phyloP scores from a whole-genome alignment of 345 rosid genomes.

The Garcia nutans region DNA sequence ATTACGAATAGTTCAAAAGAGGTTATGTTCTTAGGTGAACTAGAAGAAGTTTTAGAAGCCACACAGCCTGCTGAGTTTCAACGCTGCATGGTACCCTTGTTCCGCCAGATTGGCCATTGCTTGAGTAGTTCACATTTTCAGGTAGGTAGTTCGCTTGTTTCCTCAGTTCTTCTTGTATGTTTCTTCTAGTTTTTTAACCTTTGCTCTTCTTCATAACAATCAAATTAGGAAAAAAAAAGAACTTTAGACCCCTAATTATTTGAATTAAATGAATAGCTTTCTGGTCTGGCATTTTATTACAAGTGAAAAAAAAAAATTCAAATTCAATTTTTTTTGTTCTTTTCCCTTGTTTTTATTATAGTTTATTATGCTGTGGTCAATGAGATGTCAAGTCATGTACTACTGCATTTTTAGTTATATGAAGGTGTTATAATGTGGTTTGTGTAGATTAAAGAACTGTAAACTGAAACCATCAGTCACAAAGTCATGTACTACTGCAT shows the following conservation, averaged over 20 bases:
- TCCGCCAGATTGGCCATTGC: slow-evolving; percentile 66
- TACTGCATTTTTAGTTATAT: not conserved
- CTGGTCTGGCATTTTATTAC: slow-evolving; percentile 5
- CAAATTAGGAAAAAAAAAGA: not conserved
- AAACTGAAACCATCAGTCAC: not conserved
- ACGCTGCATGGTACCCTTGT: slow-evolving; percentile 82
- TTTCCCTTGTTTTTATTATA: not conserved
- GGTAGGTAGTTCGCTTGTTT: slow-evolving; percentile 37
- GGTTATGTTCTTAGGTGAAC: slow-evolving; percentile 80
- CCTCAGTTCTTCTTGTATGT: slow-evolving; percentile 9
- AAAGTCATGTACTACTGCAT: too few species aligned
- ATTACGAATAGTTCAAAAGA: slow-evolving; percentile 85
- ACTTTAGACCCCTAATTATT: not conserved
- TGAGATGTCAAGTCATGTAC: not conserved
- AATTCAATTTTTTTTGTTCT: not conserved
- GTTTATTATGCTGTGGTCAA: not conserved
- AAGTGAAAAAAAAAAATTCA: not conserved
- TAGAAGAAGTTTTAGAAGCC: slow-evolving; percentile 89
- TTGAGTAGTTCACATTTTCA: slow-evolving; percentile 85
- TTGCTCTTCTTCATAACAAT: too few species aligned
- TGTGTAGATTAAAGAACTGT: not conserved
- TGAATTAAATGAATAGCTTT: not conserved
- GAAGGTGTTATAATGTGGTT: not conserved
- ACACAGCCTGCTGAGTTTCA: slow-evolving; percentile 85
- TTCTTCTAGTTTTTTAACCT: not conserved